Percentiles rank a stretch among this genome's conserved stretches.
These are phyloP conservation scores for Paecilomyces dactylethromorphus DNA, from an alignment of 2,329 filamentous ascomycete genomes.

Conservation along the genomic window DNA sequence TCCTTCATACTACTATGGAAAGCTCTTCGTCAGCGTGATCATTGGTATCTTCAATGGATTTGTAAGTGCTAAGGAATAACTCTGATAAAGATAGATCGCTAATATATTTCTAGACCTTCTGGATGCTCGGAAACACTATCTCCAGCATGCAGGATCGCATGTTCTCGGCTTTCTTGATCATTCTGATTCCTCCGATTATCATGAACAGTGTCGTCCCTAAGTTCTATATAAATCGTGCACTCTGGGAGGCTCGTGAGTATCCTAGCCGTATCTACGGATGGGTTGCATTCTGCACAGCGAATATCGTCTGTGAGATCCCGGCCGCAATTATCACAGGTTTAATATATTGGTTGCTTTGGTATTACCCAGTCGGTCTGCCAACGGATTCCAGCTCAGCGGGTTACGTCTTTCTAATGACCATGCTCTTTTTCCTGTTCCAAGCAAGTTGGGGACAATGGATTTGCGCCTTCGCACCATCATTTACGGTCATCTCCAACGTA, in stretches of 20 bases:
- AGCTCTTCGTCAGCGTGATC: constrained; percentile 65
- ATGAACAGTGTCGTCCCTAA: constrained; percentile 71
- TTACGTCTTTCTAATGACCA: constrained; percentile 71
- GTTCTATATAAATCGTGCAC: constrained; percentile 64
- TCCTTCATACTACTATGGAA: constrained; percentile 69
- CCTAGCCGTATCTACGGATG: constrained; percentile 72
- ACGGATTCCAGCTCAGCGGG: constrained; percentile 59
- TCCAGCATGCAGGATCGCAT: constrained; percentile 70
- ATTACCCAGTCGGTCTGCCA: constrained; percentile 67
- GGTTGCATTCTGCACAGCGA: constrained; percentile 68
- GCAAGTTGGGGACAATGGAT: constrained; percentile 78
- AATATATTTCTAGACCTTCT: constrained; percentile 53
- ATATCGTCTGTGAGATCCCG: constrained; percentile 67
- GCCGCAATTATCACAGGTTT: constrained; percentile 57
- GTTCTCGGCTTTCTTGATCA: constrained; percentile 64
- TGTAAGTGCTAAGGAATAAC: constrained; percentile 11
- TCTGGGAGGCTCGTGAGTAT: constrained; percentile 69
- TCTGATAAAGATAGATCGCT: background rate
- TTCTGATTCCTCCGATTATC: constrained; percentile 62
- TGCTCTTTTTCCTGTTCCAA: constrained; percentile 72
- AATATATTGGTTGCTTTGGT: constrained; percentile 70
- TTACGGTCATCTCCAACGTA: constrained; percentile 68
- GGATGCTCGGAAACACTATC: constrained; percentile 57
- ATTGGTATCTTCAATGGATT: constrained; percentile 74
- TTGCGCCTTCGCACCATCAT: constrained; percentile 70